These are phyloP conservation scores for Sugiyamaella americana DNA, from an alignment of 805 yeast genomes.

Conservation along the genomic window DNA sequence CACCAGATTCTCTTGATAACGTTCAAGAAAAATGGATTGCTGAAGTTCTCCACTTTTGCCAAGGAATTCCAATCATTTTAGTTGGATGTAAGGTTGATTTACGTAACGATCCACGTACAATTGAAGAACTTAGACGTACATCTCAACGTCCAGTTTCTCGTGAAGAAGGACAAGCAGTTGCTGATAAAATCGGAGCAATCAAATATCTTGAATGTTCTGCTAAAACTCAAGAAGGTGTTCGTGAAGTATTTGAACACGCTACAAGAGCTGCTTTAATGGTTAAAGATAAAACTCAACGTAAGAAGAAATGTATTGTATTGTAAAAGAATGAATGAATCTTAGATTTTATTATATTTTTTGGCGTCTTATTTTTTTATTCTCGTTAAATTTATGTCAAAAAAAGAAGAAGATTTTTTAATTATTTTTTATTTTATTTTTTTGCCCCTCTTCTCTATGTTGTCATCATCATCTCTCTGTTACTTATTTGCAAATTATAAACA, in stretches of 20 bases:
- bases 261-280: slow-evolving; percentile 82
- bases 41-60: slow-evolving; percentile 90
- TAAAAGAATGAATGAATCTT: slow-evolving; percentile 36
- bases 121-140: slow-evolving; percentile 65
- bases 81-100: slow-evolving; percentile 91
- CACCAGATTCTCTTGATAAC: slow-evolving; percentile 88
- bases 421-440: no score
- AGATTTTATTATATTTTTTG: no score
- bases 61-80: slow-evolving; percentile 84
- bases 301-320: slow-evolving; percentile 67
- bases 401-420: no score
- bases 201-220: slow-evolving; percentile 91
- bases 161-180: slow-evolving; percentile 80
- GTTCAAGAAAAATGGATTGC: slow-evolving; percentile 96
- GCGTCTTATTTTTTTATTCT: no score
- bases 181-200: slow-evolving; percentile 82
- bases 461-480: no score
- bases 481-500: no score
- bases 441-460: no score
- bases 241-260: slow-evolving; percentile 88
- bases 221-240: slow-evolving; percentile 82
- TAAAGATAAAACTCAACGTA: slow-evolving; percentile 46
- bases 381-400: no score
- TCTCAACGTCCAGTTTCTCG: slow-evolving; percentile 76
- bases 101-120: slow-evolving; percentile 73